A percentile compares a stretch with the other conserved stretches of the same genome.
Conservation (phyloP, 495 filamentous ascomycete species). For the Penicillium dipodomyicola region DNA sequence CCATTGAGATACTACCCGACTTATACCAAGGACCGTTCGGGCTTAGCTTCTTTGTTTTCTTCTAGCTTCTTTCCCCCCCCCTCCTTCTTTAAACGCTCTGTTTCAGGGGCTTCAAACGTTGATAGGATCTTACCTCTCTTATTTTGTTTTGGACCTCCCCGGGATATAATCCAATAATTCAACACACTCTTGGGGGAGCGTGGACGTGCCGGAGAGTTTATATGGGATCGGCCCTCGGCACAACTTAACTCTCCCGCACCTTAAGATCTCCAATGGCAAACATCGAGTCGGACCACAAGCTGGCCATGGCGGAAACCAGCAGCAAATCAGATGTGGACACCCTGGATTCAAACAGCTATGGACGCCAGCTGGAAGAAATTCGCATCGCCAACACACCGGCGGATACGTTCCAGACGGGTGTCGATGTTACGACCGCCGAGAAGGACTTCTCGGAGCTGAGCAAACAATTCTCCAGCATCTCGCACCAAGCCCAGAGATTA, state of each 20-base stretch:
- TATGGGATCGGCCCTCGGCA: background rate
- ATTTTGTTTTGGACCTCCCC: background rate
- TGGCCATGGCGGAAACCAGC: conserved; percentile 14
- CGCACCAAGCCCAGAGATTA: conserved; percentile 50
- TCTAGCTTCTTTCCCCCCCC: background rate
- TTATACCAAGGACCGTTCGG: conserved; percentile 9
- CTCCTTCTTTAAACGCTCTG: background rate
- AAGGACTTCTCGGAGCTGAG: conserved; percentile 74
- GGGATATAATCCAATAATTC: background rate
- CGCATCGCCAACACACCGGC: conserved; percentile 43
- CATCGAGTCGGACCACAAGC: conserved; percentile 22
- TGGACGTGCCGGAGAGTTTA: background rate
- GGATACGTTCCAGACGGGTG: conserved; percentile 46
- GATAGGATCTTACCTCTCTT: background rate
- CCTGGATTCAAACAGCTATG: conserved; percentile 27
- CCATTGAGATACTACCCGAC: background rate
- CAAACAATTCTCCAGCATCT: conserved; percentile 66
- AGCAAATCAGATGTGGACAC: conserved; percentile 30
- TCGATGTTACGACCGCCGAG: conserved; percentile 71
- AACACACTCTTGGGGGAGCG: background rate
- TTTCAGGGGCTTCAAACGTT: conserved; percentile 2
- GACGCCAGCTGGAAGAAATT: conserved; percentile 32
- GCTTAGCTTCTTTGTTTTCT: conserved; percentile 1
- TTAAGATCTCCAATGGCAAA: background rate
- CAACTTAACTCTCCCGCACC: no score